These are phyloP conservation scores for button mushroom (Agaricus bisporus) DNA, from an alignment of 768 basidiomycete genomes.

Conservation along the genomic window DNA sequence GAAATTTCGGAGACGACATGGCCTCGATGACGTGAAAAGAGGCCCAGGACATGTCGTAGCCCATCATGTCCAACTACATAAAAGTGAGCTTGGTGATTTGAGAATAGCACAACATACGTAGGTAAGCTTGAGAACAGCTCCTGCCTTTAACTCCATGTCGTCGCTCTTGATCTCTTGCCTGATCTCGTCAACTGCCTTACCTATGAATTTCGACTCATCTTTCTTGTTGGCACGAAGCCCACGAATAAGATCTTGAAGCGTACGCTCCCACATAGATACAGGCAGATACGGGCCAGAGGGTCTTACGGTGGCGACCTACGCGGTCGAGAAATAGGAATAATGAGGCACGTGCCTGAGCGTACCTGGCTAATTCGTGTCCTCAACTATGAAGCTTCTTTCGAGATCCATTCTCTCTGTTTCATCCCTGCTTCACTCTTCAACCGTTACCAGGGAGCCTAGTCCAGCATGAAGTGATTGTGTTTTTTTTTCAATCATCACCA, in stretches of 20 bases:
- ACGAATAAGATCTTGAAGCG: constrained; percentile 90
- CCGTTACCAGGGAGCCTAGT: no score
- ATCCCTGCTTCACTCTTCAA: no score
- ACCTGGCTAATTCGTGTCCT: no score
- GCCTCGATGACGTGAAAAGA: constrained; percentile 97
- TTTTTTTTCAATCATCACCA: no score
- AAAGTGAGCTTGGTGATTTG: constrained; percentile 3
- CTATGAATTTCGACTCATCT: constrained; percentile 88
- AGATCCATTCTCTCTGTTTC: no score
- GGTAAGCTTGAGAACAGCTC: constrained; percentile 89
- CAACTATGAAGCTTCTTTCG: no score
- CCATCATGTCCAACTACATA: constrained; percentile 90
- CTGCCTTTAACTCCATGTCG: constrained; percentile 97
- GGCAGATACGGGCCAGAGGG: background rate
- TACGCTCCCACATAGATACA: constrained; percentile 85
- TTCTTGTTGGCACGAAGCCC: constrained; percentile 94
- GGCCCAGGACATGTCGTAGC: constrained; percentile 91
- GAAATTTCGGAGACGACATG: constrained; percentile 89
- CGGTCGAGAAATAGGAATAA: no score
- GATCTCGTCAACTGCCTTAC: constrained; percentile 92
- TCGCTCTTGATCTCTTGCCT: constrained; percentile 84
- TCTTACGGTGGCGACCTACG: no score
- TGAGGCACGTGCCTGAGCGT: no score
- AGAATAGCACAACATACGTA: constrained; percentile 60
- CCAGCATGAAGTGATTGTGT: no score